A percentile compares a stretch with the other conserved stretches of the same genome.
Conservation (phyloP, 208 protist genomes). For the Acanthamoeba polyphaga region DNA sequence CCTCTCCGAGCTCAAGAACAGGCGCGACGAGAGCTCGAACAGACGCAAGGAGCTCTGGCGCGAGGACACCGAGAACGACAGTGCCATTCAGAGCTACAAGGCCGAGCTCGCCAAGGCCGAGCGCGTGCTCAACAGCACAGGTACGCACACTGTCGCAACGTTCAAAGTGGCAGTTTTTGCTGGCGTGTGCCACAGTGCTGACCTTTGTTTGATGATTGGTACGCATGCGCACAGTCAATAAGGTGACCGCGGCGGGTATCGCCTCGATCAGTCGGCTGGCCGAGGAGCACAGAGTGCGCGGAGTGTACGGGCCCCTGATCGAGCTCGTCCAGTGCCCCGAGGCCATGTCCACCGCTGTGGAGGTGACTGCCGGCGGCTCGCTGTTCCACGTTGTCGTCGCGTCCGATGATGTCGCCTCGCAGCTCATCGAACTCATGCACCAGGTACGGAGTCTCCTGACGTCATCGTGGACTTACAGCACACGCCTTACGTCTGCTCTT, state of each 20-base stretch:
- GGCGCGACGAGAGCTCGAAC: conserved; percentile 80
- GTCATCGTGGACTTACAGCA: not conserved
- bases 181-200: not conserved
- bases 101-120: conserved; percentile 28
- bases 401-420: conserved; percentile 92
- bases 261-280: conserved; percentile 71
- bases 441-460: conserved; percentile 50
- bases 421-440: conserved; percentile 95
- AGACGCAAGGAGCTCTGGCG: conserved; percentile 56
- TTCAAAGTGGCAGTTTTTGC: not conserved
- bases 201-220: too few species aligned
- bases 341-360: conserved; percentile 91
- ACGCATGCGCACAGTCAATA: conserved; percentile 1
- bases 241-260: conserved; percentile 75
- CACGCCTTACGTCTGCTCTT: not conserved
- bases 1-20: conserved; percentile 40
- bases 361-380: conserved; percentile 95
- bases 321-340: conserved; percentile 94
- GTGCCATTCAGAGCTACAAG: conserved; percentile 54
- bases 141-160: not conserved
- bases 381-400: conserved; percentile 99
- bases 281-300: conserved; percentile 82
- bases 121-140: conserved; percentile 7
- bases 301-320: conserved; percentile 97
- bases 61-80: conserved; percentile 38